A percentile compares a stretch with the other conserved stretches of the same genome.
These are phyloP conservation scores for Ustilago shanxiensis DNA, from an alignment of 1,284 basidiomycete species.

Conservation along the genomic window DNA sequence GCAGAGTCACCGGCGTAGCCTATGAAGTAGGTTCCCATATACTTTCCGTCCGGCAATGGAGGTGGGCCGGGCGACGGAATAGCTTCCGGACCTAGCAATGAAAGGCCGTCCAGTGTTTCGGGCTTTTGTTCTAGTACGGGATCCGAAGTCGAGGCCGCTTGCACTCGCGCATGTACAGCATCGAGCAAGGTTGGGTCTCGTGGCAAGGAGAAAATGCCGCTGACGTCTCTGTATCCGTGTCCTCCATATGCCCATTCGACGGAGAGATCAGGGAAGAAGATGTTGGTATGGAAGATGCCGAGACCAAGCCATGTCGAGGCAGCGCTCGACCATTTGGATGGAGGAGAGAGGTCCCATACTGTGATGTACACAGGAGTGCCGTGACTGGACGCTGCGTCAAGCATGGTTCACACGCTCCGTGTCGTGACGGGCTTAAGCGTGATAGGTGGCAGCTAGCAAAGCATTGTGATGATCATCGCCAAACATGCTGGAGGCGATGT, in stretches of 20 bases:
- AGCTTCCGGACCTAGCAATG: slow-evolving; percentile 16
- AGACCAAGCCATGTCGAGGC: slow-evolving; percentile 19
- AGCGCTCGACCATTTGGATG: slow-evolving; percentile 9
- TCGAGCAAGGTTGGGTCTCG: slow-evolving; percentile 17
- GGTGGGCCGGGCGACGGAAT: slow-evolving; percentile 23
- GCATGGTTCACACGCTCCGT: background rate
- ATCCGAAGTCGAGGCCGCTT: background rate
- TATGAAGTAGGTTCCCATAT: slow-evolving; percentile 29
- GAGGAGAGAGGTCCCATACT: slow-evolving; percentile 33
- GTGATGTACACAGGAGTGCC: slow-evolving; percentile 36
- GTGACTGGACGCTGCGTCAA: slow-evolving; percentile 7
- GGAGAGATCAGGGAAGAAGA: slow-evolving; percentile 29
- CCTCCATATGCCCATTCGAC: slow-evolving; percentile 35
- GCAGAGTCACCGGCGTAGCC: slow-evolving; percentile 25
- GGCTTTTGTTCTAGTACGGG: background rate
- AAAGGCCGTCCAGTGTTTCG: slow-evolving; percentile 22
- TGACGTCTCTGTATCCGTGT: slow-evolving; percentile 20
- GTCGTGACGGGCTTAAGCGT: background rate
- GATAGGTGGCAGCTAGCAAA: background rate
- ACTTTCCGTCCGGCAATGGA: slow-evolving; percentile 23
- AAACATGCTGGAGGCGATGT: background rate
- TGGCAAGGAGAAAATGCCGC: slow-evolving; percentile 34
- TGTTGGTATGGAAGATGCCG: slow-evolving; percentile 33
- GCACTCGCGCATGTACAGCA: background rate
- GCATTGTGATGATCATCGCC: background rate